Conservation (phyloP, 192 early-diverging fungal species). For the Physocladia obscura region DNA sequence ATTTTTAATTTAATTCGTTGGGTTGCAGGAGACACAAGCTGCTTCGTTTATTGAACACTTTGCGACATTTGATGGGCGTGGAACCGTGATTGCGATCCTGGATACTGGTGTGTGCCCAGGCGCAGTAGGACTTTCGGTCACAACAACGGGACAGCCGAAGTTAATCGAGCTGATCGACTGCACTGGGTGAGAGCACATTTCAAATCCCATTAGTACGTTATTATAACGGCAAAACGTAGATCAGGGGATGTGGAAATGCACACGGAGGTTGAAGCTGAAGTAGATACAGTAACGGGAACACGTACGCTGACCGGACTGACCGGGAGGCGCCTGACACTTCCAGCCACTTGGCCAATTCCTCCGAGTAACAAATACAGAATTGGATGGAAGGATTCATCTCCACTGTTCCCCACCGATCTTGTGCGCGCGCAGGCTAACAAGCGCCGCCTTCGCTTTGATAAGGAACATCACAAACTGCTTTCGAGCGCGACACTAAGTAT, state of each 20-base stretch:
- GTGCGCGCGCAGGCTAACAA: not conserved
- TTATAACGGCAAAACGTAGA: not conserved
- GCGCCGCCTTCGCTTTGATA: not conserved
- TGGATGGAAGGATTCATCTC: slow-evolving; percentile 75
- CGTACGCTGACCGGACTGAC: slow-evolving; percentile 65
- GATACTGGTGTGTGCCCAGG: slow-evolving; percentile 94
- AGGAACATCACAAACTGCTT: slow-evolving; percentile 41
- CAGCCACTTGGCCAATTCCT: slow-evolving; percentile 43
- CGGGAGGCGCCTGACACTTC: slow-evolving; percentile 71
- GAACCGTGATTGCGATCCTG: slow-evolving; percentile 84
- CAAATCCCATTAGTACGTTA: not conserved
- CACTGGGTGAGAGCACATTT: slow-evolving; percentile 65
- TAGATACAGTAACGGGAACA: slow-evolving; percentile 33
- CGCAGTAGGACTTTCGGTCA: slow-evolving; percentile 79
- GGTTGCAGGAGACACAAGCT: slow-evolving; percentile 79
- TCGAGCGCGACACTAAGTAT: slow-evolving; percentile 30
- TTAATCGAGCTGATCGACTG: slow-evolving; percentile 93
- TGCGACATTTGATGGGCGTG: slow-evolving; percentile 85
- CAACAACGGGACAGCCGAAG: slow-evolving; percentile 87
- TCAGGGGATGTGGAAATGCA: slow-evolving; percentile 59
- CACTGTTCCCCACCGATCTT: slow-evolving; percentile 70
- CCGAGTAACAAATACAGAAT: slow-evolving; percentile 74
- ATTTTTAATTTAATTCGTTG: too few species aligned
- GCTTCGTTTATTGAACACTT: slow-evolving; percentile 77
- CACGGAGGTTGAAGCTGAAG: slow-evolving; percentile 55